Conservation (phyloP, 139 green algal species). For the Picochlorum sp. region DNA sequence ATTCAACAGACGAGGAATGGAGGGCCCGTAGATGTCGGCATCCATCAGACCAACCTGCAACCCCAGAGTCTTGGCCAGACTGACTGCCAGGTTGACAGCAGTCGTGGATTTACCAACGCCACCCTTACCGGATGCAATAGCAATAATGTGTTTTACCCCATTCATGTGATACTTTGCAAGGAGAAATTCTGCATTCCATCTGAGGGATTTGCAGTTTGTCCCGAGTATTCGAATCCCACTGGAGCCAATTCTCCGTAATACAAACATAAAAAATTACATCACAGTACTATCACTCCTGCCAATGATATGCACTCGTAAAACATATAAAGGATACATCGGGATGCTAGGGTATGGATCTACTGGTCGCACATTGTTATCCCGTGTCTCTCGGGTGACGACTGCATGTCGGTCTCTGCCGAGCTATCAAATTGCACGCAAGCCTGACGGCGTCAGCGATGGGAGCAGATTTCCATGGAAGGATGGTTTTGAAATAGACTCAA, state of each 20-base stretch:
- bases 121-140: conserved; percentile 85
- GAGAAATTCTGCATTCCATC: not conserved
- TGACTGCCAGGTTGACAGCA: conserved; percentile 82
- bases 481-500: conserved; percentile 4
- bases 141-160: conserved; percentile 71
- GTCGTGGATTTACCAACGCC: conserved; percentile 90
- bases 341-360: no score
- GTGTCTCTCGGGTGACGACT: not conserved
- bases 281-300: no score
- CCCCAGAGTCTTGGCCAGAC: conserved; percentile 46
- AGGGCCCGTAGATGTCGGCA: conserved; percentile 88
- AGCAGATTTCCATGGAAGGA: conserved; percentile 7
- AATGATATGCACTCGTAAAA: no score
- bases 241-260: no score
- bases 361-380: no score
- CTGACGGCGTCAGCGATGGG: not conserved
- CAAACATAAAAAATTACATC: no score
- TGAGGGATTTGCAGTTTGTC: no score
- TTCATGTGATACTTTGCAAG: conserved; percentile 9
- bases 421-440: conserved; percentile 4
- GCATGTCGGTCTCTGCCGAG: not conserved
- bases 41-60: conserved; percentile 82
- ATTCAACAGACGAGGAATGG: conserved; percentile 74
- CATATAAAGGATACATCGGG: no score
- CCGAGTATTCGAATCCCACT: no score